Base-by-base conservation (phyloP, 257 asterid species). In the Solanum pennellii region DNA sequence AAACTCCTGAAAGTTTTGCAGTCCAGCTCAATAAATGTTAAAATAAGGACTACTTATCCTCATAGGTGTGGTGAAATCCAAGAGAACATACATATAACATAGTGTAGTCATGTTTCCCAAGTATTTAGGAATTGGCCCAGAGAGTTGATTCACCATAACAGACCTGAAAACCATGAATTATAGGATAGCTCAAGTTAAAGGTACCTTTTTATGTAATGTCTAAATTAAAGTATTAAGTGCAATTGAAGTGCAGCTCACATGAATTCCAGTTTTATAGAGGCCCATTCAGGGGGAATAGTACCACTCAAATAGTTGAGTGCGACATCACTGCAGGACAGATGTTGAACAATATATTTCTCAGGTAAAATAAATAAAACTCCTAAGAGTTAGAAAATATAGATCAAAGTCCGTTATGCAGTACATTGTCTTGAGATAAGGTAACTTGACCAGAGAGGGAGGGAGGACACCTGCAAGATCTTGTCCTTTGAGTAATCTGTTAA, bases 241-340 rank as follows among this genome's bases (percentile, higher is more conserved):
- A 42, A 25, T 44, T 76, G 1, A 77, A 33, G 65, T 25, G 25
- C 73, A 74, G 45, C 93, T 12, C 90, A 93, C 96, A 93, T 92
- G 85, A 25, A 86, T 45, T 84, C 92, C 35, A 93, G 92, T 25
- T 90, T 87, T 91, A 88, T 91, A 87, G 94, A 89, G 13, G 93
- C 94, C 98, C 97, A 95, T 94, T 89, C 91, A 71, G 56, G 90
- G 45, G 98, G 98, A 72, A 95, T 91, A 41, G 91, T 94, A 69
- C 98, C 98, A 86, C 91, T 91, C 82, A 95, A 95, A 88, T 91
- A 94, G 91, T 95, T 95, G 87, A 90, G 91, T 9, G 89, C 65
- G 16, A 95, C 88, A 21, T 94, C 98, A 66, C 98, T 94, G 92
- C 23, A 65, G 49, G 56, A 13, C 23, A 42, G 62, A 29, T 59